Percentiles rank a stretch among this genome's conserved stretches.
Conservation (phyloP, 225 moss, liverwort and hornwort genomes). For the Thuidium tamariscinum region DNA sequence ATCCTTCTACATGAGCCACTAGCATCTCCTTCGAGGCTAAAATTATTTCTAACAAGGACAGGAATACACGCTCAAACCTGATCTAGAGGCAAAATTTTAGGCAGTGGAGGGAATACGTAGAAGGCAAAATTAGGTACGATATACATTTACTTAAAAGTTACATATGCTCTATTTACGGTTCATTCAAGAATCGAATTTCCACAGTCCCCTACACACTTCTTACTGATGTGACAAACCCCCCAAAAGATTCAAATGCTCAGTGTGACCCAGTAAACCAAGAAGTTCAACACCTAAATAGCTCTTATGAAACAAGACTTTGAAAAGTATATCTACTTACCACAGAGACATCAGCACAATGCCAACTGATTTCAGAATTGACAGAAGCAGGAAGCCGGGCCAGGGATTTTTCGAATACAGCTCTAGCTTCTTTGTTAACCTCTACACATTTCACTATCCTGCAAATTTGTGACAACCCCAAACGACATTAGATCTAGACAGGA, state of each 20-base stretch:
- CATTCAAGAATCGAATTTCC: not conserved
- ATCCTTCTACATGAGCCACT: not conserved
- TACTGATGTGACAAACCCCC: not conserved
- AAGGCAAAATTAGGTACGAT: not conserved
- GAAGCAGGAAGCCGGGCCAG: conserved; percentile 60
- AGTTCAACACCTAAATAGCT: not conserved
- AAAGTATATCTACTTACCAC: conserved; percentile 24
- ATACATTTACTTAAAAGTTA: not conserved
- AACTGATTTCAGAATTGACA: conserved; percentile 74
- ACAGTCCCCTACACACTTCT: not conserved
- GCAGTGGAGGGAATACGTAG: not conserved
- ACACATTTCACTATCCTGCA: conserved; percentile 85
- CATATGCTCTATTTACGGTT: not conserved
- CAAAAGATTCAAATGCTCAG: not conserved
- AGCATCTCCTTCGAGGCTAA: not conserved
- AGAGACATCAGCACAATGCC: conserved; percentile 97
- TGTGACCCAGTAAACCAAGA: not conserved
- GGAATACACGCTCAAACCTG: not conserved
- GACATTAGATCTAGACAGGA: not conserved
- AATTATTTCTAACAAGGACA: not conserved
- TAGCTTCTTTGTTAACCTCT: conserved; percentile 93
- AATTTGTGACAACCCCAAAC: not conserved
- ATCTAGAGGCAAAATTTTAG: not conserved
- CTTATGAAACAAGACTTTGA: not conserved
- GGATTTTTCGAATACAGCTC: conserved; percentile 64